Base-by-base conservation (phyloP, 2,329 filamentous ascomycete genomes). In the Trichophyton mentagrophytes region DNA sequence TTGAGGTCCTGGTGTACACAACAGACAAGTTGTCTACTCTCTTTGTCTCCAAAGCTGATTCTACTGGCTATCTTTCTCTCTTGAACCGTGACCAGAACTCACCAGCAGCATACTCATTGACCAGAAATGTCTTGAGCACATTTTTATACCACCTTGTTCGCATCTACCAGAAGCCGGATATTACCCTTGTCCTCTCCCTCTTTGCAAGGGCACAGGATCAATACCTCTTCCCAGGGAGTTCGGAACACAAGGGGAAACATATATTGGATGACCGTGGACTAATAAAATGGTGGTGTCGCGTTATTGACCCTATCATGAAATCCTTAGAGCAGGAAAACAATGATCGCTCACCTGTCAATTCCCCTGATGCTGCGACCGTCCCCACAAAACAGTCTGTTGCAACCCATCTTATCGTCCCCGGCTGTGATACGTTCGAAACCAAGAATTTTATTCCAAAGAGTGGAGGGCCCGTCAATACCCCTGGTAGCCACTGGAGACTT, bases 1-100 rank as follows among this genome's bases (percentile, higher is more conserved):
- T 99, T 64, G 93, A 99, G 71, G 80, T 96, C 58, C 80, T 93
- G 67, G 82, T 99, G 63, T 99, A 95, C 74, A 88, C 85, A 0
- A 96, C 91, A 0, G 82, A 83, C 53, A 82, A 83, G 67, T 82
- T 90, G 25, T 95, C 88, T 1, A 96, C 89, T 3, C 81, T 97
- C 60, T 99, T 99, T 71, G 87, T 99, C 25, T 92, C 91, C 64
- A 99, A 99, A 74, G 93, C 93, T 57, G 93, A 99, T 75, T 96
- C 93, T 8, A 96, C 92, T 0, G 93, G 95, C 25, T 95, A 90
- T 70, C 76, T 96, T 8, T 79, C 85, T 65, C 78, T 87, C 1
- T 77, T 91, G 40, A 76, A 82, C 55, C 57, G 67, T 17, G 77
- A 88, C 0, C 82, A 85, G 15, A 81, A 53, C n/a, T 56, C 66